Base-by-base conservation (phyloP, 1,139 yeast genomes). In the Zygosaccharomyces sapae region DNA sequence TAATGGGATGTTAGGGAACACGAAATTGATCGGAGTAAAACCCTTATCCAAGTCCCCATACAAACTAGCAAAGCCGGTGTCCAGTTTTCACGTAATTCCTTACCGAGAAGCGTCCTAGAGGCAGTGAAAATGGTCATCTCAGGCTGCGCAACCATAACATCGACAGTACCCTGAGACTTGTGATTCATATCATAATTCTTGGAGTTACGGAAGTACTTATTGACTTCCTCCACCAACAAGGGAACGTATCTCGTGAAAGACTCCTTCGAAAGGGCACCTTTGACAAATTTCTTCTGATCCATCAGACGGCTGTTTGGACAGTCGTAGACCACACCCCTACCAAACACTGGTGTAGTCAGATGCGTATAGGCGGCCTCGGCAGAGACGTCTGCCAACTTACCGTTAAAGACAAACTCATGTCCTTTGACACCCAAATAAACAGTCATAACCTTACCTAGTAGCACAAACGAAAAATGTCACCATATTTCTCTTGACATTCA, bases 271-370 rank as follows among this genome's bases (percentile, higher is more conserved):
- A 92, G 77, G 16, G 97, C 95, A 50, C 80, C 77, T 71, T 92
- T 92, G 55, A 94, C 95, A 63, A 92, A 92, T 74, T 89, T 92
- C 80, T 92, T 92, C 70, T 92, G 98, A 69, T 92, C 98, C 98
- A 92, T 94, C 61, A 92, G 78, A 58, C 89, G 81, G 62, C 81
- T 72, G 71, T 92, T 94, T 53, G 98, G 89, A 70, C 97, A 92
- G 70, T 92, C 98, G 67, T 92, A 92, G 50, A 92, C 85, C 46
- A 92, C 98, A 56, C 97, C 98, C 66, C 89, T 81, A 58, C 98
- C 98, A 61, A 92, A 92, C 22, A 89, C 97, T 12, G 98, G 98
- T 10, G 97, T 92, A 30, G 98, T 92, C 69, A 92, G 77, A 67
- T 90, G 97, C 54, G 83, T 77, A 72, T 92, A 92, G 33, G 97